Base-by-base conservation (phyloP, 495 filamentous ascomycete species). In the Cairneyella variabilis region DNA sequence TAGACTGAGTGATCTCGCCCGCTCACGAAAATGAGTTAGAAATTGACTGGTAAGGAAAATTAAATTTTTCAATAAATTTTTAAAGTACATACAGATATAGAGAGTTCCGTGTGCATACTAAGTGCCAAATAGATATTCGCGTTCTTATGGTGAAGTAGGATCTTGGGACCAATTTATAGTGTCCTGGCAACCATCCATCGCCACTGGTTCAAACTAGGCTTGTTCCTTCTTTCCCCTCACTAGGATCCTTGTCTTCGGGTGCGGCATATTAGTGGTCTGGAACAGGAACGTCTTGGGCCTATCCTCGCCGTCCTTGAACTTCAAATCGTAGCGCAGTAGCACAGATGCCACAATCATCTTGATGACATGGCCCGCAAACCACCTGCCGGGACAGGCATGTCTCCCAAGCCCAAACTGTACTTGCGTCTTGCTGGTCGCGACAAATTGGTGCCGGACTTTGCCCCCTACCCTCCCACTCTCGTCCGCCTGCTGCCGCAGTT, bases 341-440 rank as follows among this genome's bases (percentile, higher is more conserved):
- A 78, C 56, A 50, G 61, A 54, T 7, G 65, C 56, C 7, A 82
- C 59, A 5, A 75, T 54, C 40, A 76, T 44, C 66, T 80, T 77
- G 52, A 80, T 70, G 60, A 74, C 69, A 60, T 73, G 59, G n/a
- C 56, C 60, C 9, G 73, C 76, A 65, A 80, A 76, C 64, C 79
- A 80, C 16, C 78, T 66, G 11, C 77, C 77, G 2, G 77, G 75
- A 49, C 78, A 82, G 3, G 74, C 74, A 59, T 77, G 71, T 45
- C 65, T 69, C 14, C 80, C 80, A 11, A 70, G 54, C 1, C 80
- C 79, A 53, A 82, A 83, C 47, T 70, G 68, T 37, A 80, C 53
- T 48, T 71, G 66, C 3, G 69, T 60, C 9, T 70, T 64, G 1
- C 66, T 60, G 9, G 78, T 73, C 27, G 70, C 64, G 6, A 70